Percentiles rank a stretch among this genome's conserved stretches.
These are phyloP conservation scores for Dictyostelium capitatum DNA, from an alignment of 78 protist genomes.

Conservation along the genomic window DNA sequence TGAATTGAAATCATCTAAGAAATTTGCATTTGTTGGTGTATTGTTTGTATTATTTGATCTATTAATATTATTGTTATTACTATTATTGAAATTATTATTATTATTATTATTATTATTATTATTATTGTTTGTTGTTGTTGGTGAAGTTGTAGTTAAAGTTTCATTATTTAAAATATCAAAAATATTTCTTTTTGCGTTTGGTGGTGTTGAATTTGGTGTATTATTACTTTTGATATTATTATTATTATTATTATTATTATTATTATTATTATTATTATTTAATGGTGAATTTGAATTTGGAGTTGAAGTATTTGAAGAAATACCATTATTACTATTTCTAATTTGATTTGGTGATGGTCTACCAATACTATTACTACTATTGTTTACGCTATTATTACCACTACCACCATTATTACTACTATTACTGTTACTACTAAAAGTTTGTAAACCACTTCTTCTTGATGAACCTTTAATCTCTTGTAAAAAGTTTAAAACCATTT, in stretches of 20 bases:
- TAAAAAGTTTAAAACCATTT: slow-evolving; percentile 22
- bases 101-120: background rate
- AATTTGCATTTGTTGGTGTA: background rate
- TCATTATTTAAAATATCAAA: slow-evolving; percentile 17
- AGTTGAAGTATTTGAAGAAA: background rate
- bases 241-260: background rate
- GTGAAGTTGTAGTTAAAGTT: background rate
- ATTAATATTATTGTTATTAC: background rate
- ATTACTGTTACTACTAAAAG: background rate
- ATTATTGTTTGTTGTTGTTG: background rate
- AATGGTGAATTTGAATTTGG: background rate
- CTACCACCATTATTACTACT: background rate
- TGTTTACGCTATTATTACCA: background rate
- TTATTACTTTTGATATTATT: background rate
- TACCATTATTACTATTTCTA: background rate
- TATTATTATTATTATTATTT: background rate
- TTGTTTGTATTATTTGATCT: background rate
- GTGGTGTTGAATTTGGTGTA: slow-evolving; percentile 11
- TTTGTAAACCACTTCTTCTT: slow-evolving; percentile 19
- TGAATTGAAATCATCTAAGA: slow-evolving; percentile 4
- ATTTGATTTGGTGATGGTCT: background rate
- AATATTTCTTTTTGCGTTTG: background rate
- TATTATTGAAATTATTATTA: background rate
- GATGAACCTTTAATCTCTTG: slow-evolving; percentile 14
- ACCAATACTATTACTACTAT: background rate